Conservation (phyloP, 2,329 filamentous ascomycete species). For the Claviceps monticola region DNA sequence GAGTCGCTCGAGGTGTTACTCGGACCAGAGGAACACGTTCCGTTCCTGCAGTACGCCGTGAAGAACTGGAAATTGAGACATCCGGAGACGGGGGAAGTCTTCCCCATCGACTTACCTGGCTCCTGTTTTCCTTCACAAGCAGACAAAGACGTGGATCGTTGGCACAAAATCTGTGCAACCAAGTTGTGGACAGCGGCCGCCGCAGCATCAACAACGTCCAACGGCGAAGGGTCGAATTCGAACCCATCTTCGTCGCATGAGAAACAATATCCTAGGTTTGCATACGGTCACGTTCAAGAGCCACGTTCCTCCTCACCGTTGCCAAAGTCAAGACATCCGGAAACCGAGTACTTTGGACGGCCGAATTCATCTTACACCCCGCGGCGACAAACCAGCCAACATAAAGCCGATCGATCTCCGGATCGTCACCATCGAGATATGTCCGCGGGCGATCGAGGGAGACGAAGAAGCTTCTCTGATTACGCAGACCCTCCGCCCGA, state of each 20-base stretch:
- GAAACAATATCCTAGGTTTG: slow-evolving; percentile 22
- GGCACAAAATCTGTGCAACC: slow-evolving; percentile 69
- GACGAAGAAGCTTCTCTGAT: slow-evolving; percentile 39
- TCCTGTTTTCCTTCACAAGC: slow-evolving; percentile 57
- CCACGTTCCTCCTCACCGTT: slow-evolving; percentile 15
- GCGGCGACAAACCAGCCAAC: slow-evolving; percentile 20
- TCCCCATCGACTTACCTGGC: slow-evolving; percentile 44
- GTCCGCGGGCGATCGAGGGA: slow-evolving; percentile 26
- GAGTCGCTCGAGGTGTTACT: slow-evolving; percentile 82
- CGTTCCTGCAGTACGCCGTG: slow-evolving; percentile 69
- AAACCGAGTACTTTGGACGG: slow-evolving; percentile 20
- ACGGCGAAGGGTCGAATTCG: slow-evolving; percentile 3
- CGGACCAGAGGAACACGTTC: slow-evolving; percentile 75
- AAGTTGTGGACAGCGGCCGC: slow-evolving; percentile 56
- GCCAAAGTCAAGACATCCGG: slow-evolving; percentile 16
- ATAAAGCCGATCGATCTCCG: slow-evolving; percentile 19
- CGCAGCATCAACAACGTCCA: slow-evolving; percentile 18
- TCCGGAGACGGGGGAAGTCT: slow-evolving; percentile 56
- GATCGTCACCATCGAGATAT: slow-evolving; percentile 23
- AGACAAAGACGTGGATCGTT: slow-evolving; percentile 68
- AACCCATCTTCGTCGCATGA: slow-evolving; percentile 14
- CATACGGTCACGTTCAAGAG: slow-evolving; percentile 22
- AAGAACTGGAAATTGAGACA: slow-evolving; percentile 63
- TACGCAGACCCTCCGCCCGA: slow-evolving; percentile 26
- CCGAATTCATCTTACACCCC: slow-evolving; percentile 28